phyloP scores from a whole-genome alignment of 225 moss, liverwort and hornwort species.

The Marchantia paleacea region DNA sequence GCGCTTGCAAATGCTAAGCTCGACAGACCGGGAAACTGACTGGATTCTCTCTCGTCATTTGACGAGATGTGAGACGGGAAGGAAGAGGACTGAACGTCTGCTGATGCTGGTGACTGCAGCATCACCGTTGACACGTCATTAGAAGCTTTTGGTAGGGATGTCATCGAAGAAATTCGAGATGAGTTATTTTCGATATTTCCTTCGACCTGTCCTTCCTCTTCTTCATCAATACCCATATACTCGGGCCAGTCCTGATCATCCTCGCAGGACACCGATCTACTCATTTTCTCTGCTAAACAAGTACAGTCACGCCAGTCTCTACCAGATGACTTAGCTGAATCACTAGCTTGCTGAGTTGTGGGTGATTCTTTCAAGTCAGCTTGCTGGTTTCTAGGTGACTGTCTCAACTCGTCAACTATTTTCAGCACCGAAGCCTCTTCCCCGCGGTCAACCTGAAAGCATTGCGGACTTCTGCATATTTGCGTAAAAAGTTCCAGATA shows the following conservation, averaged over 20 bases:
- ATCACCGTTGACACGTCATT: not conserved
- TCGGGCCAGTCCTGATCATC: conserved; percentile 28
- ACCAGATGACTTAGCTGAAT: conserved; percentile 25
- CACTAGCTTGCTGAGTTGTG: conserved; percentile 1
- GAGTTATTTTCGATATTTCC: conserved; percentile 3
- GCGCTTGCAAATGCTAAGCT: conserved; percentile 43
- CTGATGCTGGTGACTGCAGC: conserved; percentile 7
- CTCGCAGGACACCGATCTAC: conserved; percentile 19
- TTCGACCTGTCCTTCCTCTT: conserved; percentile 2
- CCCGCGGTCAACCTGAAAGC: conserved; percentile 4
- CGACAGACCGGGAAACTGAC: conserved; percentile 40
- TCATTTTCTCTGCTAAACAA: conserved; percentile 27
- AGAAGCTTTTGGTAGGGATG: conserved; percentile 8
- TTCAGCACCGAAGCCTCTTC: not conserved
- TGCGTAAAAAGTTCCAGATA: not conserved
- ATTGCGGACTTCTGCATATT: conserved; percentile 14
- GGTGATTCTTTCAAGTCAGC: not conserved
- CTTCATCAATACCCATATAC: conserved; percentile 26
- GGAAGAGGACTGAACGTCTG: conserved; percentile 15
- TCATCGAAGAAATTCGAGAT: not conserved
- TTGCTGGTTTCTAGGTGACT: not conserved
- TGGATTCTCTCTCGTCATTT: conserved; percentile 27
- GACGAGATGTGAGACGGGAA: conserved; percentile 19
- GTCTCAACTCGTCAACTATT: not conserved
- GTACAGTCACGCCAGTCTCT: conserved; percentile 38